These are phyloP conservation scores for Penicillium sp. DNA, from an alignment of 2,329 filamentous ascomycete species.

Conservation along the genomic window DNA sequence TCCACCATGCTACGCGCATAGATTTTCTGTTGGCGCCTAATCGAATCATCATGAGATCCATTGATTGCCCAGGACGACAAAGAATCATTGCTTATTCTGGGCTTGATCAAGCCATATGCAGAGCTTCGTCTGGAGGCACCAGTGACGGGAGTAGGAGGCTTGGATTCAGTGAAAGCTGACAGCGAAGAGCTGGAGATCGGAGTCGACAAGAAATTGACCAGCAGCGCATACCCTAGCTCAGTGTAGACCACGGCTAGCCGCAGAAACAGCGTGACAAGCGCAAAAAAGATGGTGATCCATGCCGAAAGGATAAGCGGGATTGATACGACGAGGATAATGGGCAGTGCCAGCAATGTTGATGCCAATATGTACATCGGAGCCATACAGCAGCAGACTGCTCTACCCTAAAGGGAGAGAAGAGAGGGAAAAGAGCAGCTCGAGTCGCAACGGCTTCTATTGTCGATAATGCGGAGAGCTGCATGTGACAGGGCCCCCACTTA, in stretches of 20 bases:
- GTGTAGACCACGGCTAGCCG: conserved; percentile 62
- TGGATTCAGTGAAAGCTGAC: conserved; percentile 30
- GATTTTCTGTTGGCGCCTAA: conserved; percentile 14
- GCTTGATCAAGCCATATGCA: conserved; percentile 17
- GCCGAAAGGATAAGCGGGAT: conserved; percentile 63
- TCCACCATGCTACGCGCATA: conserved; percentile 21
- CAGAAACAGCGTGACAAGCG: conserved; percentile 60
- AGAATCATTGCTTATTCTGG: conserved; percentile 12
- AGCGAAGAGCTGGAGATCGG: conserved; percentile 29
- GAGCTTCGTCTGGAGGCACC: conserved; percentile 27
- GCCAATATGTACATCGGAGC: conserved; percentile 32
- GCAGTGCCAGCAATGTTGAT: conserved; percentile 51
- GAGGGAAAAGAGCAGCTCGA: background rate
- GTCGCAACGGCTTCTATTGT: background rate
- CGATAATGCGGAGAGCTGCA: conserved; percentile 22
- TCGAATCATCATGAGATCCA: conserved; percentile 6
- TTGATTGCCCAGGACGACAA: conserved; percentile 8
- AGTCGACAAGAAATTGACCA: conserved; percentile 54
- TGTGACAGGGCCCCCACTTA: conserved; percentile 21
- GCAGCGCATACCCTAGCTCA: conserved; percentile 58
- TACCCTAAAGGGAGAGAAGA: conserved; percentile 17
- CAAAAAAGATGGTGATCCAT: conserved; percentile 60
- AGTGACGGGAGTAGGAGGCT: conserved; percentile 25
- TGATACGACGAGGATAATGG: conserved; percentile 61
- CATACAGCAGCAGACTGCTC: too few species aligned